These are phyloP conservation scores for Gnetum montanum DNA, from an alignment of 75 land plant genomes.

Conservation along the genomic window DNA sequence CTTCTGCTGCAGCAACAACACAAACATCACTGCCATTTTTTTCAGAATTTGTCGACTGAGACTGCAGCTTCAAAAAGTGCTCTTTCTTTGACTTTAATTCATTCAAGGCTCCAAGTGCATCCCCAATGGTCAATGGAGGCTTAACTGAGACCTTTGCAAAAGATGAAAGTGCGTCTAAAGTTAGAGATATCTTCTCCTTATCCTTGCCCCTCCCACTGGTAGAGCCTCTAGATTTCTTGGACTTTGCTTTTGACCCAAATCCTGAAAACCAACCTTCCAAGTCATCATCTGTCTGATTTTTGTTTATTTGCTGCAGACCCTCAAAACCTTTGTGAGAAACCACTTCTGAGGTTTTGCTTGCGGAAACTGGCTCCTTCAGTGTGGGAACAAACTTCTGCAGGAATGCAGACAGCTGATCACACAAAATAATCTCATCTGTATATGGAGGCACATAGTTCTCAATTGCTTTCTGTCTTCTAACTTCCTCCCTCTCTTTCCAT, in stretches of 20 bases:
- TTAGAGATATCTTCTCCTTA: constrained; percentile 25
- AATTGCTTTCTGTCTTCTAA: constrained; percentile 26
- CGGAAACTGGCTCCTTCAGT: constrained; percentile 7
- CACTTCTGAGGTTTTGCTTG: constrained; percentile 12
- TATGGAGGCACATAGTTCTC: constrained; percentile 46
- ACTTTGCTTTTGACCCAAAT: constrained; percentile 17
- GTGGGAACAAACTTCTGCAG: constrained; percentile 27
- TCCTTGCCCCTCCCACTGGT: constrained; percentile 11
- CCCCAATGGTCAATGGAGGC: constrained; percentile 25
- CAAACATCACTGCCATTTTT: constrained; percentile 14
- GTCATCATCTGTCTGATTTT: constrained; percentile 28
- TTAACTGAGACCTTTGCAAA: constrained; percentile 21
- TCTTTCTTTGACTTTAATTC: constrained; percentile 30
- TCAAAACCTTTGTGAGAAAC: constrained; percentile 28
- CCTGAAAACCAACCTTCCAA: constrained; percentile 34
- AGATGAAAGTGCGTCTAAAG: constrained; percentile 32
- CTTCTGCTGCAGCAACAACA: not conserved
- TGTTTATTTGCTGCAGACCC: constrained; percentile 19
- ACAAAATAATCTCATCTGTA: constrained; percentile 38
- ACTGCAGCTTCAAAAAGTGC: constrained; percentile 26
- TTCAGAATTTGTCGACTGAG: constrained; percentile 9
- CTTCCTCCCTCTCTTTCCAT: constrained; percentile 28
- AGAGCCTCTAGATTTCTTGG: constrained; percentile 22
- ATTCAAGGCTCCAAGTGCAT: constrained; percentile 15
- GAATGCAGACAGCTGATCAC: constrained; percentile 33